A percentile compares a stretch with the other conserved stretches of the same genome.
Conservation (phyloP, 108 stramenopile species). For the Schizochytrium sp. region DNA sequence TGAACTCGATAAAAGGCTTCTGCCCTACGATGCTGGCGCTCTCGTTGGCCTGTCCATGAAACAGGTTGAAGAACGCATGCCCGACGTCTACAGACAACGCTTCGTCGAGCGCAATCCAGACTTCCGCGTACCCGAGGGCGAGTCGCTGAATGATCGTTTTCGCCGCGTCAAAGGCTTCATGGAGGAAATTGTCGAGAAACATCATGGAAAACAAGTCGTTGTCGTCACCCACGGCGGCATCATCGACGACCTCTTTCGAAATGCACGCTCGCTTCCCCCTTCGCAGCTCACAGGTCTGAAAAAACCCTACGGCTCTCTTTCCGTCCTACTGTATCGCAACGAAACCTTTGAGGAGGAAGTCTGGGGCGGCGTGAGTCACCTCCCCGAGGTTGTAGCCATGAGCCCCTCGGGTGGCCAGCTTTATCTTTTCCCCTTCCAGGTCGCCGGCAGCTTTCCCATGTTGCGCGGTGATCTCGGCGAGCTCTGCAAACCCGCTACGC, state of each 20-base stretch:
- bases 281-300: background rate
- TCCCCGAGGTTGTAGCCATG: background rate
- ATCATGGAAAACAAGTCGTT: background rate
- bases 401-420: background rate
- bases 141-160: background rate
- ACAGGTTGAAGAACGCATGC: background rate
- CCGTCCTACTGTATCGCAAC: background rate
- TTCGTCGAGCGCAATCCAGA: slow-evolving; percentile 14
- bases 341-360: background rate
- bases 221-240: slow-evolving; percentile 10
- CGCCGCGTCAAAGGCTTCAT: background rate
- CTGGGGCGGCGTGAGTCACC: background rate
- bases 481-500: slow-evolving; percentile 2
- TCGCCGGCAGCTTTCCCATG: slow-evolving; percentile 10
- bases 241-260: slow-evolving; percentile 3
- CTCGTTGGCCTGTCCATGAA: background rate
- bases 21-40: background rate
- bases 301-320: background rate
- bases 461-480: background rate
- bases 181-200: background rate
- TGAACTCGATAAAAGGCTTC: background rate
- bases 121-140: background rate
- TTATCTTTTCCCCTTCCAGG: background rate
- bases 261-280: background rate
- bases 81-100: background rate